Conservation (phyloP, 805 yeast genomes). For the Saccharomyces kudriavzevii region DNA sequence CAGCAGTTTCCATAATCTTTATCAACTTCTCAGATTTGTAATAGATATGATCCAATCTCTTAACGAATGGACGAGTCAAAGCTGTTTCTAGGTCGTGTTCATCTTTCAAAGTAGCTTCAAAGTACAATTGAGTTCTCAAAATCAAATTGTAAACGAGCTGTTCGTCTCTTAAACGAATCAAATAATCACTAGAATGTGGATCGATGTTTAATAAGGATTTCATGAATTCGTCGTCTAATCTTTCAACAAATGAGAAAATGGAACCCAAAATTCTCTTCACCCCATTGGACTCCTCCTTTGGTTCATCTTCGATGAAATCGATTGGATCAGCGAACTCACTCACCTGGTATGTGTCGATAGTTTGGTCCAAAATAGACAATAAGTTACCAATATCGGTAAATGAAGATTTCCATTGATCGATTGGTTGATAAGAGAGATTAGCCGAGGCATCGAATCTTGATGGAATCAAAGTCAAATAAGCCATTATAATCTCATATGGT, state of each 20-base stretch:
- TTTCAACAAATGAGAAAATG: slow-evolving; percentile 76
- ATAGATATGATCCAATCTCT: slow-evolving; percentile 87
- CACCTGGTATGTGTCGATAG: slow-evolving; percentile 52
- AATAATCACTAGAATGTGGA: slow-evolving; percentile 91
- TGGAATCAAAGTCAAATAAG: slow-evolving; percentile 76
- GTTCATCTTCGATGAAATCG: slow-evolving; percentile 74
- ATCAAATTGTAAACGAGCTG: slow-evolving; percentile 63
- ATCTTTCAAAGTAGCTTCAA: slow-evolving; percentile 54
- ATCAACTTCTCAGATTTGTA: slow-evolving; percentile 81
- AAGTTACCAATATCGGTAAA: slow-evolving; percentile 54
- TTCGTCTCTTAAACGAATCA: slow-evolving; percentile 86
- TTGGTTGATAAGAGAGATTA: slow-evolving; percentile 62
- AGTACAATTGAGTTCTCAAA: slow-evolving; percentile 78
- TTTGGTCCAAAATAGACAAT: slow-evolving; percentile 59
- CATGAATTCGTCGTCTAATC: slow-evolving; percentile 90
- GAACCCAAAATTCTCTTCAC: slow-evolving; percentile 74
- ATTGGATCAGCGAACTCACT: slow-evolving; percentile 62
- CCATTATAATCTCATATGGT: slow-evolving; percentile 70
- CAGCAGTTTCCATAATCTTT: slow-evolving; percentile 54
- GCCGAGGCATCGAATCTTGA: slow-evolving; percentile 76
- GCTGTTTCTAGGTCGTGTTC: slow-evolving; percentile 41
- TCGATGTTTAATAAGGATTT: slow-evolving; percentile 81
- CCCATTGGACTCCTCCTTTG: slow-evolving; percentile 52
- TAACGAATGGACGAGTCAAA: slow-evolving; percentile 64
- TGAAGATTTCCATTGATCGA: slow-evolving; percentile 70